Evolutionary conservation across 2,329 filamentous ascomycete species (phyloP).

Genomic region (Fusarium stilboides): DNA sequence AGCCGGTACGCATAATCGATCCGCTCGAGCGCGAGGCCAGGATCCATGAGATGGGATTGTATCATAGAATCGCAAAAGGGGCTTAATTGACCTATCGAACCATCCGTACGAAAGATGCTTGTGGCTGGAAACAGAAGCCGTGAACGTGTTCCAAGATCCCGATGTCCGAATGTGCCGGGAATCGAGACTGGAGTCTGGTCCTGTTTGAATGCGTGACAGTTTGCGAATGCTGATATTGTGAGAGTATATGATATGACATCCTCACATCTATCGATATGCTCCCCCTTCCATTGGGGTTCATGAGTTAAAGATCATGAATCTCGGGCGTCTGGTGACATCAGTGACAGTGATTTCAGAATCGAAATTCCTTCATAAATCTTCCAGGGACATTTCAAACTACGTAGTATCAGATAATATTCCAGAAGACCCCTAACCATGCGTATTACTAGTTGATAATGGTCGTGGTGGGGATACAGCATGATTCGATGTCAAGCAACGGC

Average conservation of each 20-base stretch:
- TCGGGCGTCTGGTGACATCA: slow-evolving; percentile 4
- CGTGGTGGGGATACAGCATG: slow-evolving; percentile 39
- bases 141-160: slow-evolving; percentile 9
- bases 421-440: slow-evolving; percentile 1
- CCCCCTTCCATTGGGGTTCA: not conserved
- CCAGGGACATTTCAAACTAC: not conserved
- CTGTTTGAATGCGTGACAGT: slow-evolving; percentile 6
- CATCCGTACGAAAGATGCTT: slow-evolving; percentile 30
- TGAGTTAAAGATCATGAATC: not conserved
- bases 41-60: slow-evolving; percentile 56
- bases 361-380: not conserved
- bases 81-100: slow-evolving; percentile 55
- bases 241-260: not conserved
- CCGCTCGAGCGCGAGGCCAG: slow-evolving; percentile 44
- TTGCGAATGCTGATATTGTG: not conserved
- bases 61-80: slow-evolving; percentile 59
- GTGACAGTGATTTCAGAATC: not conserved
- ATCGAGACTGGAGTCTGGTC: slow-evolving; percentile 1
- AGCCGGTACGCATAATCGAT: slow-evolving; percentile 48
- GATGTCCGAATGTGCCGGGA: slow-evolving; percentile 15
- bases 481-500: slow-evolving; percentile 39
- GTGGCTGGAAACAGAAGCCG: slow-evolving; percentile 2
- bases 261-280: not conserved
- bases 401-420: not conserved
- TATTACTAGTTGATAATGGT: not conserved